phyloP scores from a whole-genome alignment of 768 basidiomycete species.

The Leucosporidium scottii region DNA sequence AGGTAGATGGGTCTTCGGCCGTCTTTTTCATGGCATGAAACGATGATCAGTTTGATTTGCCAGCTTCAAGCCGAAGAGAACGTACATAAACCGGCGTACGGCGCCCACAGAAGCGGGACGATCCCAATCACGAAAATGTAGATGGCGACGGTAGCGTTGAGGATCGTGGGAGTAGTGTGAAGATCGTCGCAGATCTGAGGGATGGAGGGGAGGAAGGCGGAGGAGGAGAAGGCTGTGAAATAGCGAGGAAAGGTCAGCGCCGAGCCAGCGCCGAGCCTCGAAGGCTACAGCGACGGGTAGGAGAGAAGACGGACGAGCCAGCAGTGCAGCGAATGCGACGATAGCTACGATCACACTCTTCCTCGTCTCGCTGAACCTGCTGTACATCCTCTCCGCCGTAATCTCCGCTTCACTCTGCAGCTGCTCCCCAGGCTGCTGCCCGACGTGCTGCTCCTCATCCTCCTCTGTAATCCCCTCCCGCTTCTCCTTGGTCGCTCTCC shows the following conservation, averaged over 20 bases:
- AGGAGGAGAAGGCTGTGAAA: not conserved
- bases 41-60: not conserved
- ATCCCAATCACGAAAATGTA: slow-evolving; percentile 18
- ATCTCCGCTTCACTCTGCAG: not conserved
- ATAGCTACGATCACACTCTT: not conserved
- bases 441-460: no score
- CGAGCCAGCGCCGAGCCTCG: not conserved
- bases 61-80: not conserved
- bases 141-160: slow-evolving; percentile 10
- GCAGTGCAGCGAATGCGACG: not conserved
- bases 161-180: not conserved
- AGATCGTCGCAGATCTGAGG: slow-evolving; percentile 12
- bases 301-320: slow-evolving; percentile 5
- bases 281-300: no score
- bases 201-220: slow-evolving; percentile 12
- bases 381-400: slow-evolving; percentile 7
- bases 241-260: not conserved
- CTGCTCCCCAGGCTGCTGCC: no score
- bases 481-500: no score
- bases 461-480: no score
- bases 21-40: no score
- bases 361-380: not conserved
- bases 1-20: slow-evolving; percentile 19
- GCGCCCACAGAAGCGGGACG: slow-evolving; percentile 7
- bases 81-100: slow-evolving; percentile 5